Evolutionary conservation across 2,329 filamentous ascomycete species (phyloP).

Genomic region (Penicillium corylophilum): DNA sequence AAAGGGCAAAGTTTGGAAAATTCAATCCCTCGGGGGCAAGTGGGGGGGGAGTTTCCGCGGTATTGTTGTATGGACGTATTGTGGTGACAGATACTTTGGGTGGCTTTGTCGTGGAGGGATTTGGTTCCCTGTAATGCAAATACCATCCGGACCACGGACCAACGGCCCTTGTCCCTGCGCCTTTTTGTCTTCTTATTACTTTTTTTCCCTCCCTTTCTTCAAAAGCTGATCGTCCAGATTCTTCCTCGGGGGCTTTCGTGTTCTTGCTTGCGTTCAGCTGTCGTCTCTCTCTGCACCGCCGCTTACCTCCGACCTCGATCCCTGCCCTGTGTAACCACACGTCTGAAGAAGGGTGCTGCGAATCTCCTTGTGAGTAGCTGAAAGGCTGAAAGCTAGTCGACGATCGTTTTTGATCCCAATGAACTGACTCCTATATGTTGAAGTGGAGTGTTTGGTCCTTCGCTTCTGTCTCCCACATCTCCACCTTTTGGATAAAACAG

Average conservation of each 20-base stretch:
- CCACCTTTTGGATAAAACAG: constrained; percentile 1
- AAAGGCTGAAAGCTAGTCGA: neutral
- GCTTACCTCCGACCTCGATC: neutral
- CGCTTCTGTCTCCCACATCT: neutral
- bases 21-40: neutral
- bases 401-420: neutral
- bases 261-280: constrained; percentile 15
- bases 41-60: neutral
- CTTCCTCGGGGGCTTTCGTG: neutral
- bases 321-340: constrained; percentile 9
- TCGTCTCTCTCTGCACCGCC: neutral
- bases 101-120: neutral
- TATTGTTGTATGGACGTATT: neutral
- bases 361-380: constrained; percentile 1
- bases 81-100: neutral
- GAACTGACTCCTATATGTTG: constrained; percentile 2
- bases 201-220: constrained; percentile 7
- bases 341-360: neutral
- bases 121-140: neutral
- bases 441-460: neutral
- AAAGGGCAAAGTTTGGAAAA: neutral
- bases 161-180: neutral
- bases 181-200: constrained; percentile 10
- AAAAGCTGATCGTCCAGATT: constrained; percentile 7
- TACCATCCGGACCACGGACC: neutral